phyloP scores from a whole-genome alignment of 2,329 filamentous ascomycete genomes.

The Colletotrichum sansevieriae region DNA sequence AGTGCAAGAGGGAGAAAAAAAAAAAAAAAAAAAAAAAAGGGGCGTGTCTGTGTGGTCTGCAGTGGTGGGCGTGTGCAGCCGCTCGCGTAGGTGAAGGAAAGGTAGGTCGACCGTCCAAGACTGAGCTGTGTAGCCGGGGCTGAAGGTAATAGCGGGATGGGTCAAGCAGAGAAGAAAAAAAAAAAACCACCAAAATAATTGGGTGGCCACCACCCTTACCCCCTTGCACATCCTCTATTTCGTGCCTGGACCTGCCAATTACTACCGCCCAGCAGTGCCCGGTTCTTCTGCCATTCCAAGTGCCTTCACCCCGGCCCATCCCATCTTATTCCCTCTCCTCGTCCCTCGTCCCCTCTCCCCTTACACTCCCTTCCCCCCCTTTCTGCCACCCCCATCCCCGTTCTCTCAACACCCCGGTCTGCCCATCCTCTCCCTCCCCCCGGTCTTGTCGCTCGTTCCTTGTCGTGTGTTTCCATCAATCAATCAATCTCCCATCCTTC shows the following conservation, averaged over 20 bases:
- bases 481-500: constrained; percentile 43
- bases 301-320: constrained; percentile 34
- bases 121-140: background rate
- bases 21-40: constrained; percentile 13
- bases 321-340: constrained; percentile 23
- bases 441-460: constrained; percentile 29
- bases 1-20: background rate
- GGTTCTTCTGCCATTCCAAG: constrained; percentile 33
- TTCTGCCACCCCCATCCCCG: constrained; percentile 33
- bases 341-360: background rate
- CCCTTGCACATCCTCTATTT: constrained; percentile 7
- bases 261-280: constrained; percentile 27
- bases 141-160: background rate
- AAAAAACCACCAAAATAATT: background rate
- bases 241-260: constrained; percentile 31
- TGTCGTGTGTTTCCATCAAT: constrained; percentile 44
- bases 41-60: constrained; percentile 1
- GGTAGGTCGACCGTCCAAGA: background rate
- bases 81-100: constrained; percentile 8
- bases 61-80: constrained; percentile 13
- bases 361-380: constrained; percentile 6
- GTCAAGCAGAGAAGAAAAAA: background rate
- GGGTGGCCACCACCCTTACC: background rate
- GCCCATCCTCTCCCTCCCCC: constrained; percentile 16
- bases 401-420: constrained; percentile 15